phyloP scores from a whole-genome alignment of 2,329 filamentous ascomycete species.

The Xylogone sp. region DNA sequence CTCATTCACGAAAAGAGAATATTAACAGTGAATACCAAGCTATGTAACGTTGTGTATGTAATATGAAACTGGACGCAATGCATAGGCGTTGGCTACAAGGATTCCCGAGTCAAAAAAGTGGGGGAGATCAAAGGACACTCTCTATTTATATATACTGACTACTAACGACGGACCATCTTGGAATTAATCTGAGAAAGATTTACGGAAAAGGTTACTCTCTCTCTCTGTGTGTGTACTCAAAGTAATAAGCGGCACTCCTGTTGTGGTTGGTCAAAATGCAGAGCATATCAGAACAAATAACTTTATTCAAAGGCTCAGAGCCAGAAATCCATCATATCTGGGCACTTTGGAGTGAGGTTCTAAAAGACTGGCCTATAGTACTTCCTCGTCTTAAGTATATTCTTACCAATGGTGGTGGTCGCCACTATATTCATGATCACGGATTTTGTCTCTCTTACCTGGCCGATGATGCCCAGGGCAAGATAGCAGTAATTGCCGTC shows the following conservation, averaged over 20 bases:
- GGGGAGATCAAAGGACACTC: background rate
- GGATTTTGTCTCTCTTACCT: background rate
- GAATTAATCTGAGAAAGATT: too few relatives aligned
- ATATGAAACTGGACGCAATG: background rate
- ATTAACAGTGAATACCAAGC: too few relatives aligned
- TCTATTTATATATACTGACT: too few relatives aligned
- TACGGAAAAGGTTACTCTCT: too few relatives aligned
- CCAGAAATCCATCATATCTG: background rate
- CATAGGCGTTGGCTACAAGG: background rate
- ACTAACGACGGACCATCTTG: too few relatives aligned
- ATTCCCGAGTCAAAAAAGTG: background rate
- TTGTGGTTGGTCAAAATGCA: background rate
- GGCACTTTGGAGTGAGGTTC: background rate
- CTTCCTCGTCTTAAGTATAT: background rate
- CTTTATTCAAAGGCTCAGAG: background rate
- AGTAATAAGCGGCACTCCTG: too few relatives aligned
- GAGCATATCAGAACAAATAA: background rate
- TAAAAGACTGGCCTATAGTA: background rate
- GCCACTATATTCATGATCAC: background rate
- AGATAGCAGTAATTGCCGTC: slow-evolving; percentile 17
- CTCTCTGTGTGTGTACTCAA: too few relatives aligned
- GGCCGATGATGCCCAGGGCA: background rate
- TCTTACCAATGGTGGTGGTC: background rate
- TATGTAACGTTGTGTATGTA: background rate
- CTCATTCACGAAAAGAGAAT: too few relatives aligned